These are phyloP conservation scores for Auricularia cornea DNA, from an alignment of 768 basidiomycete species.

Conservation along the genomic window DNA sequence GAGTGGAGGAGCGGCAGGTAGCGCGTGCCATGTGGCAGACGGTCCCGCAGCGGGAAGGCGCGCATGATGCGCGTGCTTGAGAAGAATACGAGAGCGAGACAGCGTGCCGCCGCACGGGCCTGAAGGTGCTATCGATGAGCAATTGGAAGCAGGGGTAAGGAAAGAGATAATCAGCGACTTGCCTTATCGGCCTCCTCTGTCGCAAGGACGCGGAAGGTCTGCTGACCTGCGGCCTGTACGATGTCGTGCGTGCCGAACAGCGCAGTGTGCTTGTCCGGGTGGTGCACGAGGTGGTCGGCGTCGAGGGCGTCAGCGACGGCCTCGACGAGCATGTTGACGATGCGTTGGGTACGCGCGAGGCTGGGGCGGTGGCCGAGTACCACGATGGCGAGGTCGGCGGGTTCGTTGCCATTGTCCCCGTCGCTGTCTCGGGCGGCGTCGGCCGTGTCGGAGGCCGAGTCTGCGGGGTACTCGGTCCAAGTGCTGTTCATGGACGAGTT, in stretches of 20 bases:
- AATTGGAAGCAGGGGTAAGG: background rate
- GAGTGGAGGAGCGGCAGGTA: background rate
- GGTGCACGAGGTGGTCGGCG: background rate
- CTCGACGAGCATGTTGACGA: slow-evolving; percentile 1
- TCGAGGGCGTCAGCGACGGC: background rate
- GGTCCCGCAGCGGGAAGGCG: background rate
- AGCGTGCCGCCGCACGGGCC: background rate
- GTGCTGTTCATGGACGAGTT: background rate
- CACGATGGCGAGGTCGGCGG: background rate
- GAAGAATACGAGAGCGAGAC: background rate
- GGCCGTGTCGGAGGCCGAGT: background rate
- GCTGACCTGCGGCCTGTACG: background rate
- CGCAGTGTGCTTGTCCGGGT: background rate
- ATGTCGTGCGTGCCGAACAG: background rate
- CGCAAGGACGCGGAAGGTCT: background rate
- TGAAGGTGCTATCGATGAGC: background rate
- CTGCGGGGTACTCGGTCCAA: background rate
- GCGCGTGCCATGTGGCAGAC: background rate
- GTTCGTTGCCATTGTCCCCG: background rate
- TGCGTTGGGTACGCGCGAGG: background rate
- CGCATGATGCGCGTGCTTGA: background rate
- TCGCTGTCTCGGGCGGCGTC: background rate
- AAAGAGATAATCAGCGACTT: background rate
- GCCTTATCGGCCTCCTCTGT: background rate
- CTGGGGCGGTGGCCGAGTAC: background rate